Evolutionary conservation across 2,329 filamentous ascomycete species (phyloP), one percentile per base, ranked within the genome.

Genomic region (Dactylellina cionopaga): DNA sequence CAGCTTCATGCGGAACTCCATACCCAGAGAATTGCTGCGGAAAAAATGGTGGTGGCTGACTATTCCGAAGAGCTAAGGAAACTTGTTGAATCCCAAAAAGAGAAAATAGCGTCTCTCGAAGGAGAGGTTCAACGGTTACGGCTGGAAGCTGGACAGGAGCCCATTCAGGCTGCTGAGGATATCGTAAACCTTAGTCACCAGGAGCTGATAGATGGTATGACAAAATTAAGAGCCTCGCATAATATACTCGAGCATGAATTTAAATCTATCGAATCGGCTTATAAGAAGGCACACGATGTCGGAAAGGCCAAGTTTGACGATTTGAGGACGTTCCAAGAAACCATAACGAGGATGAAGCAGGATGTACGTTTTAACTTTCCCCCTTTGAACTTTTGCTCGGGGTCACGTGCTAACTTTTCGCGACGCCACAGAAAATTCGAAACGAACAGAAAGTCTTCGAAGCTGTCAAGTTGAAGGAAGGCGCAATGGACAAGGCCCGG

Each of bases 371-470:
- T 19, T 13, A 29, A 19, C n/a, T 10, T 27, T 62, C 37, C 37
- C 5, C 19, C 41, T 55, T 41, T 22, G 51, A 15, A 44, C 27
- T 29, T 58, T 17, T 56, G 39, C 3, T 31, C 49, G 29, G 51
- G 27, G 15, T 49, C 41, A 37, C 25, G 17, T 46, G 58, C 44
- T 56, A 33, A 83, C 87, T 15, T 22, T 82, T 96, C 17, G 87
- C 87, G 39, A 91, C 10, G 7, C n/a, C 92, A 0, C 92, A 99
- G 81, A 99, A 99, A 83, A 89, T 90, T 75, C 98, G 97, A 81
- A 94, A 94, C 0, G 95, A 99, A 78, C 94, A 98, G 79, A 98
- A 98, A 81, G 99, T 96, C 79, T 98, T 98, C 80, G 92, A 91
- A 0, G 92, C 93, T 6, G 92, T 96, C 84, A 97, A 96, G 79